Percentiles rank a stretch among this genome's conserved stretches.
Evolutionary conservation across 2,329 filamentous ascomycete species (phyloP).

Genomic region (Penicillium olsonii): DNA sequence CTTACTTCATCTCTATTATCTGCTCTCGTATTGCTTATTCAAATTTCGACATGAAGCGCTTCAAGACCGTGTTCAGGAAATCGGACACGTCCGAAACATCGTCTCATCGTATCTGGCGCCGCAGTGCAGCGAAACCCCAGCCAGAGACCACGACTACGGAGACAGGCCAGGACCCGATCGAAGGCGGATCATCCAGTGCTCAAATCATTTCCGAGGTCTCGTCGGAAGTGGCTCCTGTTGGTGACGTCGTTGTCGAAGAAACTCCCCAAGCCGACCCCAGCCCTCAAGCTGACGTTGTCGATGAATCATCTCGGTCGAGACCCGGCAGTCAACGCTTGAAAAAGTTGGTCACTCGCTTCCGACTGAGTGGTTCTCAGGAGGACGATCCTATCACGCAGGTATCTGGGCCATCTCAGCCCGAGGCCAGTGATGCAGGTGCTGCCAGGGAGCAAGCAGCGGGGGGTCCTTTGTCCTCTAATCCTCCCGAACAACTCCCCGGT

Average conservation of each 20-base stretch:
- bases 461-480: conserved; percentile 4
- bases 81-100: conserved; percentile 1
- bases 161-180: neutral
- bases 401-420: neutral
- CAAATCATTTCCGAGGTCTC: neutral
- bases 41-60: conserved; percentile 15
- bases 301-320: conserved; percentile 8
- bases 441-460: neutral
- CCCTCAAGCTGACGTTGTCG: neutral
- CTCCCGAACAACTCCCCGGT: neutral
- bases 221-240: neutral
- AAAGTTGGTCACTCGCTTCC: conserved; percentile 14
- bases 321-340: conserved; percentile 14
- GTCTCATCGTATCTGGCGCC: conserved; percentile 13
- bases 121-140: conserved; percentile 13
- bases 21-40: conserved; percentile 9
- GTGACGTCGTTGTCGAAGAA: neutral
- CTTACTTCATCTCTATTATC: conserved; percentile 6
- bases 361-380: conserved; percentile 9
- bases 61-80: conserved; percentile 14
- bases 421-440: neutral
- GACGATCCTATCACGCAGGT: conserved; percentile 7
- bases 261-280: neutral
- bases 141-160: conserved; percentile 4
- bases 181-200: neutral